Evolutionary conservation across 202 grass and related monocot genomes (phyloP).

Genomic region (Bolboschoenoplectus hybrid): DNA sequence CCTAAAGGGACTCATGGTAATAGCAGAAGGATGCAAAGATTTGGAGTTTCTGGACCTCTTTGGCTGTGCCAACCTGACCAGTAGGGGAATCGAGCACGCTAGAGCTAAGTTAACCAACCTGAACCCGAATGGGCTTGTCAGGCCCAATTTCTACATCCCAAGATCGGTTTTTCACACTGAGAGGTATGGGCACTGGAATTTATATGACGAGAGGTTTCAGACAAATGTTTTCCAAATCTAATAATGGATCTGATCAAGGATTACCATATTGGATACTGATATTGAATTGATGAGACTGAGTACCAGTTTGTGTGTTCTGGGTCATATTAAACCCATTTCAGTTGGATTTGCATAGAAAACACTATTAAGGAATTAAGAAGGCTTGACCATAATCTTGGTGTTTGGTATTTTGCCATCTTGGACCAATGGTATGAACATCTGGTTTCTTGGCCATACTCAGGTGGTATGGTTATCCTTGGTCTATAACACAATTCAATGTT

Average conservation of each 20-base stretch:
- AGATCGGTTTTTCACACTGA: conserved; percentile 75
- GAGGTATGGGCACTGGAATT: conserved; percentile 80
- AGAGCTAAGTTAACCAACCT: conserved; percentile 62
- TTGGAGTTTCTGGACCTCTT: conserved; percentile 77
- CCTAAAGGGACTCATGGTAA: conserved; percentile 49
- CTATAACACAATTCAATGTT: not conserved
- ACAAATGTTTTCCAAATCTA: conserved; percentile 92
- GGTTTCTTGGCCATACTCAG: not conserved
- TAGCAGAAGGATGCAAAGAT: conserved; percentile 63
- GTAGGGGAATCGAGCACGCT: conserved; percentile 71
- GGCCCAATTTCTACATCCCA: conserved; percentile 82
- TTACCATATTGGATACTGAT: not conserved
- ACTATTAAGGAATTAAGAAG: not conserved
- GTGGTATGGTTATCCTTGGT: conserved; percentile 17
- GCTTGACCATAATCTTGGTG: not conserved
- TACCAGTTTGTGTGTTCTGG: not conserved
- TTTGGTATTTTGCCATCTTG: conserved; percentile 14
- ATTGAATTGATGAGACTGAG: not conserved
- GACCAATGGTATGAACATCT: not conserved
- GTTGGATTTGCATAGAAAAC: not conserved
- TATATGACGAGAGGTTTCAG: conserved; percentile 93
- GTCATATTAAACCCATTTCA: not conserved
- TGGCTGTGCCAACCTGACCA: conserved; percentile 75
- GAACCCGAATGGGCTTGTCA: conserved; percentile 46
- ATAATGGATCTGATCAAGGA: conserved; percentile 27